Evolutionary conservation across 345 rosid species (phyloP).

Genomic region (Erucastrum elatum): DNA sequence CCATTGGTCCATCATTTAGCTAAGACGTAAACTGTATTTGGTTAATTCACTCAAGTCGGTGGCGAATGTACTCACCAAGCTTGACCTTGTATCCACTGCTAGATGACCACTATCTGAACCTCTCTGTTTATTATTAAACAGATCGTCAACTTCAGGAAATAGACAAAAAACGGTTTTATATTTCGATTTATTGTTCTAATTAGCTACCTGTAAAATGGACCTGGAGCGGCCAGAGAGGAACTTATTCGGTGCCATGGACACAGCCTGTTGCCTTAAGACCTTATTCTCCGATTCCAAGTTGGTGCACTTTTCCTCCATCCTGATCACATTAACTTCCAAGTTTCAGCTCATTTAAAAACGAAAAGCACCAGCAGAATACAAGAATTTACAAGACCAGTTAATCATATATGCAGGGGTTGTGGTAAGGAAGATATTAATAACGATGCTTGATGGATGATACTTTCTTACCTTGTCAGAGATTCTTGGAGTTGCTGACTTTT

Average conservation of each 20-base stretch:
- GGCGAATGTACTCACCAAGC: conserved; percentile 42
- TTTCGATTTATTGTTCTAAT: neutral
- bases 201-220: conserved; percentile 73
- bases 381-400: neutral
- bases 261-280: conserved; percentile 92
- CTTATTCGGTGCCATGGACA: conserved; percentile 84
- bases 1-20: neutral
- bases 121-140: conserved; percentile 48
- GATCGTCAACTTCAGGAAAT: neutral
- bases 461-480: conserved; percentile 58
- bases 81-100: conserved; percentile 52
- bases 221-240: conserved; percentile 89
- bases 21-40: neutral
- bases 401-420: neutral
- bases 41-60: neutral
- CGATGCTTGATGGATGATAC: neutral
- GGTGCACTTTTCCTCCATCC: conserved; percentile 77
- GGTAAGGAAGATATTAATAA: neutral
- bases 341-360: neutral
- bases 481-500: conserved; percentile 70
- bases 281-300: conserved; percentile 84
- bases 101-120: conserved; percentile 68
- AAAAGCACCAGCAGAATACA: conserved; percentile 7
- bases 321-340: conserved; percentile 28
- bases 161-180: neutral